Evolutionary conservation across 768 basidiomycete species (phyloP).

Genomic region (Rhizopogon salebrosus): DNA sequence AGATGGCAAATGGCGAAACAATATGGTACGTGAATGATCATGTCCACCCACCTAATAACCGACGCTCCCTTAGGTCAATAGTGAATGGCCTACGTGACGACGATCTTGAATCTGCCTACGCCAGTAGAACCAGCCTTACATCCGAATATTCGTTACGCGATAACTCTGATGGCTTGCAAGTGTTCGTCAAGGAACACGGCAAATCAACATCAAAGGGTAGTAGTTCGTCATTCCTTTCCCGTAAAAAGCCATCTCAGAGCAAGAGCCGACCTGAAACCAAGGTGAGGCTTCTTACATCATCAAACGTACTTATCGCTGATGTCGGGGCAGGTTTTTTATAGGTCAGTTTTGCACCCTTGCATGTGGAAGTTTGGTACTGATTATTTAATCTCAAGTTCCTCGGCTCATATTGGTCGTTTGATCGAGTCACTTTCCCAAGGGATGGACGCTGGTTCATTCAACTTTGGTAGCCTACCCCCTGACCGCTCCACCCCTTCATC

Average conservation of each 20-base stretch:
- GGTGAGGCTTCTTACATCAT: conserved; percentile 36
- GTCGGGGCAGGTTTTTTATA: conserved; percentile 24
- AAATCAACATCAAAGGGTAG: conserved; percentile 66
- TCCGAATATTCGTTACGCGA: conserved; percentile 63
- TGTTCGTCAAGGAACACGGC: conserved; percentile 74
- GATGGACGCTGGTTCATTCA: conserved; percentile 81
- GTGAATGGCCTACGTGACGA: conserved; percentile 80
- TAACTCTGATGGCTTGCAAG: conserved; percentile 50
- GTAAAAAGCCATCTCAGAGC: conserved; percentile 51
- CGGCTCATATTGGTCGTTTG: conserved; percentile 75
- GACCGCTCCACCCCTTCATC: conserved; percentile 62
- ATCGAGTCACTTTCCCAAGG: conserved; percentile 81
- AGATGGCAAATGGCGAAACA: conserved; percentile 83
- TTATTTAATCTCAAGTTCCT: conserved; percentile 56
- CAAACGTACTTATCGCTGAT: not conserved
- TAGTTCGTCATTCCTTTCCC: conserved; percentile 49
- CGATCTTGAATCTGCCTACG: conserved; percentile 64
- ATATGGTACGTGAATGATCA: conserved; percentile 56
- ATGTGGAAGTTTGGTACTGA: conserved; percentile 39
- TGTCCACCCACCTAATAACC: not conserved
- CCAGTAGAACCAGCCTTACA: conserved; percentile 62
- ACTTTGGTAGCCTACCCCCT: conserved; percentile 47
- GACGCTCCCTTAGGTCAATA: conserved; percentile 48
- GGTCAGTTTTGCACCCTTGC: not conserved
- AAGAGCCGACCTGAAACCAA: conserved; percentile 77